Conservation (phyloP, 345 rosid genomes). For the Angophora floribunda region DNA sequence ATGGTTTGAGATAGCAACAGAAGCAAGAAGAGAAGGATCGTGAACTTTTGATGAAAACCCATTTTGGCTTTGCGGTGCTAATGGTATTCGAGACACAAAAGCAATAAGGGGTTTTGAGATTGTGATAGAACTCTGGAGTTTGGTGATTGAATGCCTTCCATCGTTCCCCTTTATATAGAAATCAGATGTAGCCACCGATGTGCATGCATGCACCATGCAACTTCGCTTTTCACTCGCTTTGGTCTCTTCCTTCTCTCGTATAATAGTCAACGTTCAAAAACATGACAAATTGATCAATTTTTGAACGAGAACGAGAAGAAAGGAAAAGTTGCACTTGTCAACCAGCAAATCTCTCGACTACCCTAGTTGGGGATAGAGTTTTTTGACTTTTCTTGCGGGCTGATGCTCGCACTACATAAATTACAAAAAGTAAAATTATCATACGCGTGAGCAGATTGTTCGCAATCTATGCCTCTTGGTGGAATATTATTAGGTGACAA, state of each 20-base stretch:
- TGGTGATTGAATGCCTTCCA: not conserved
- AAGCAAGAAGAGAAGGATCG: conserved; percentile 8
- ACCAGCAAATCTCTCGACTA: not conserved
- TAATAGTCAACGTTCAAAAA: not conserved
- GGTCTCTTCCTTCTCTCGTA: not conserved
- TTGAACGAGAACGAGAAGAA: not conserved
- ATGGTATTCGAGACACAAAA: not conserved
- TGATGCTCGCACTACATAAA: too few species aligned
- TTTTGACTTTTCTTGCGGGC: not conserved
- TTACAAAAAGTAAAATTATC: not conserved
- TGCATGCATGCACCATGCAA: not conserved
- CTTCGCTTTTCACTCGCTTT: not conserved
- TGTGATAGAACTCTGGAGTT: not conserved
- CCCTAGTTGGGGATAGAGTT: not conserved
- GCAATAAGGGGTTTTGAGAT: not conserved
- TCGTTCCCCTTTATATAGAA: conserved; percentile 1
- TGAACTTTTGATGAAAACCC: conserved; percentile 17
- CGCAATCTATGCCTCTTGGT: not conserved
- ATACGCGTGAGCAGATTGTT: not conserved
- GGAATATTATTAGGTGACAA: not conserved
- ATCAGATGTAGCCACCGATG: not conserved
- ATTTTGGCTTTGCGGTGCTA: conserved; percentile 1
- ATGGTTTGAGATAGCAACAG: conserved; percentile 16
- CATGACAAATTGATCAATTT: not conserved
- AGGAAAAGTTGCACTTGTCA: not conserved